These are phyloP conservation scores for Rhizoclosmatium globosum DNA, from an alignment of 192 early-diverging fungal species.

Conservation along the genomic window DNA sequence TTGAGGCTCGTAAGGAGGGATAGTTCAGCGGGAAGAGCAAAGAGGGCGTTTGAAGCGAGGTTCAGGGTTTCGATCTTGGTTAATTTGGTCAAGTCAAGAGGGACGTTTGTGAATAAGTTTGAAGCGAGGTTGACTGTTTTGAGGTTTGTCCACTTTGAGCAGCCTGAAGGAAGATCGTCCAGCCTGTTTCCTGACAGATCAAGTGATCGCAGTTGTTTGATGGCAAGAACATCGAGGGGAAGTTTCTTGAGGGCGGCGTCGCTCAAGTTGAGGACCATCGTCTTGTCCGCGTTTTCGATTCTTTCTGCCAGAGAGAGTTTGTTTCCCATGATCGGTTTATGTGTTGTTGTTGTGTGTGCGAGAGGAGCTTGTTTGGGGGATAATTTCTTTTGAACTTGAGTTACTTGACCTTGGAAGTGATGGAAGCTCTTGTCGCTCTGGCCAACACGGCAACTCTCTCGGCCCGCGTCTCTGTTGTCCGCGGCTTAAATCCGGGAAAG, in stretches of 20 bases:
- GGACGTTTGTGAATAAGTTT: slow-evolving; percentile 70
- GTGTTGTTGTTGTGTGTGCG: neutral
- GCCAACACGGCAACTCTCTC: neutral
- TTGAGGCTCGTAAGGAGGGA: slow-evolving; percentile 71
- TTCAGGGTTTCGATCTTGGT: slow-evolving; percentile 66
- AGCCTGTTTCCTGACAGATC: slow-evolving; percentile 32
- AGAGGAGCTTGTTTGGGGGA: neutral
- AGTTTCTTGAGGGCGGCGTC: slow-evolving; percentile 26
- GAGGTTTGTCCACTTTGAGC: slow-evolving; percentile 7
- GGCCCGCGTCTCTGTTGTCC: slow-evolving; percentile 45
- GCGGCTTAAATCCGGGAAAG: slow-evolving; percentile 80
- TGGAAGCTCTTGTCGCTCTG: neutral
- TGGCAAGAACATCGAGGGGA: slow-evolving; percentile 14
- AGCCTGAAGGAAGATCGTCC: slow-evolving; percentile 7
- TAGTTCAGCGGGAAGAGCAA: slow-evolving; percentile 68
- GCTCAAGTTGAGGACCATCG: slow-evolving; percentile 18
- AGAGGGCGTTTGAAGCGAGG: slow-evolving; percentile 67
- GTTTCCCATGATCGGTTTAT: slow-evolving; percentile 31
- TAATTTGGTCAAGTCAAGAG: slow-evolving; percentile 74
- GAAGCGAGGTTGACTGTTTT: slow-evolving; percentile 54
- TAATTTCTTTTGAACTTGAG: neutral
- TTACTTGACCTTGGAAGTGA: neutral
- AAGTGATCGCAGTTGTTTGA: slow-evolving; percentile 32
- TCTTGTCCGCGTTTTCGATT: slow-evolving; percentile 32
- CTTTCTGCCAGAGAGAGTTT: slow-evolving; percentile 22